phyloP scores from a whole-genome alignment of 345 rosid species.

The Hypericum androsaemum region DNA sequence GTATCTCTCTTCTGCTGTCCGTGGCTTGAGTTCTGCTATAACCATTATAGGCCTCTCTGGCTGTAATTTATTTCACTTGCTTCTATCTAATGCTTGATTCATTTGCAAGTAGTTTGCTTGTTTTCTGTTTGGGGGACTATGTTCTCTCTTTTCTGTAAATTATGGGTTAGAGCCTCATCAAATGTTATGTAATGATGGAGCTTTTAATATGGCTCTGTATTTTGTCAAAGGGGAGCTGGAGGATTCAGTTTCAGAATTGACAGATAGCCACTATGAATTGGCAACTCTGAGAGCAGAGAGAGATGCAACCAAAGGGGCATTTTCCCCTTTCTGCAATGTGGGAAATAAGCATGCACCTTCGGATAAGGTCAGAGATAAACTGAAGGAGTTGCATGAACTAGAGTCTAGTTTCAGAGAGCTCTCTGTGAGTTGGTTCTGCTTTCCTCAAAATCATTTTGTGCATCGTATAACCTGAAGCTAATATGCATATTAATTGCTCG shows the following conservation, averaged over 20 bases:
- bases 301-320: constrained; percentile 68
- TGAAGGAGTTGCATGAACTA: constrained; percentile 64
- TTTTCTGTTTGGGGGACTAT: background rate
- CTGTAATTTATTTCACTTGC: background rate
- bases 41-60: background rate
- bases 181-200: constrained; percentile 5
- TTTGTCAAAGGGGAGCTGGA: constrained; percentile 64
- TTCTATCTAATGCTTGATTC: background rate
- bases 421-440: constrained; percentile 33
- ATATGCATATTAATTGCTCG: constrained; percentile 14
- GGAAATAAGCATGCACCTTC: constrained; percentile 50
- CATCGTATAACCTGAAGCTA: constrained; percentile 12
- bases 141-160: background rate
- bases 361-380: constrained; percentile 62
- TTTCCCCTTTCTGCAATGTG: constrained; percentile 59
- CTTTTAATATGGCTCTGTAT: constrained; percentile 11
- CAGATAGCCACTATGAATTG: constrained; percentile 53
- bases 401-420: constrained; percentile 57
- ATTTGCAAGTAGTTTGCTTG: background rate
- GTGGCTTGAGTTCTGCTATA: background rate
- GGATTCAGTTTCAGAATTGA: constrained; percentile 47
- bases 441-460: constrained; percentile 10
- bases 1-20: constrained; percentile 22
- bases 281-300: constrained; percentile 68
- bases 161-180: too few species aligned